Base-by-base conservation (phyloP, 331 rosid genomes). In the Arachis monticola region DNA sequence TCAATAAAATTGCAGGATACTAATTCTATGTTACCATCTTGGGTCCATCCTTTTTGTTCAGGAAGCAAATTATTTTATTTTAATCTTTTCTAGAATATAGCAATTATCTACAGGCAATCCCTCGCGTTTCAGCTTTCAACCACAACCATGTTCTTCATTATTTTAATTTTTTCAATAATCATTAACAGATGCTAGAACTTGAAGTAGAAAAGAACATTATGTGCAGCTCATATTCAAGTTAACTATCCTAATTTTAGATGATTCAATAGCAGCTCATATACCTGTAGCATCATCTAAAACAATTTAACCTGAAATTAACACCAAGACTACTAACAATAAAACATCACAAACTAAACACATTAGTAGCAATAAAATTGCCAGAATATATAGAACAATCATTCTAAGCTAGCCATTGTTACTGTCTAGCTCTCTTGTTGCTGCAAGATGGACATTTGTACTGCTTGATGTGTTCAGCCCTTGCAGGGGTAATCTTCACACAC, bases 401-500 rank as follows among this genome's bases (percentile, higher is more conserved):
- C 76, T 58, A 13, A 38, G 41, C 5, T 38, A 38, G 38, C 45
- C 69, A 83, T 47, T 30, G 85, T 88, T 85, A 88, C 59, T 92
- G 76, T 51, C 91, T 81, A 80, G 89, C 72, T 85, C 97, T 86
- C 88, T 89, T 91, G 90, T 86, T 84, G 90, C 89, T 86, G 90
- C 97, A 91, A 71, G 96, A 85, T 41, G 97, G 97, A 81, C 97
- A 91, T 85, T 91, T 89, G 82, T 91, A 91, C 67, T 87, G 93
- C 83, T 91, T 91, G 61, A 91, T 91, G 56, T 91, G 93, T 70
- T 84, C 93, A 2, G 97, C 96, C 76, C 90, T 85, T 14, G 96
- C 91, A 2, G 89, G 92, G 17, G 96, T 88, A 83, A 92, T 89
- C 89, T 88, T 89, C 50, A 92, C 97, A 31, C 97, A 92, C 76